Base-by-base conservation (phyloP, 2,329 filamentous ascomycete genomes). In the Neofusicoccum ribis region DNA sequence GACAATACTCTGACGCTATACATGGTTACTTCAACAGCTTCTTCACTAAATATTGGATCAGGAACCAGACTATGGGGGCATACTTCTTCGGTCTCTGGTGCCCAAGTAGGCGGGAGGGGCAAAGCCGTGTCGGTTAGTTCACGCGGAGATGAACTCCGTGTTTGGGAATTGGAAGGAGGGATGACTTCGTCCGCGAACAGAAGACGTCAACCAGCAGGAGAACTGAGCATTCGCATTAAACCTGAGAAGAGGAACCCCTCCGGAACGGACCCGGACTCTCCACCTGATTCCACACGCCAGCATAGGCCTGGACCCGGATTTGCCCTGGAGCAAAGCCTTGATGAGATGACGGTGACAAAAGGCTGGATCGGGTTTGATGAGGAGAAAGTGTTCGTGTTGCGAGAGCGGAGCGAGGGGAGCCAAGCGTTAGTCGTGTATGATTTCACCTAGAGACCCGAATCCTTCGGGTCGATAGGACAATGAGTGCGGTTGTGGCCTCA, bases 111-210 rank as follows among this genome's bases (percentile, higher is more conserved):
- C 17, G 87, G 90, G 50, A 87, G 91, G 43, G 93, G 93, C 17
- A 96, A 93, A 76, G 93, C 93, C 0, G 91, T 97, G 3, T 96
- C 92, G n/a, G 89, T 97, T 59, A 95, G 91, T 77, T 84, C 85
- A 20, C 83, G 87, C n/a, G 93, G 92, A 34, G 88, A 84, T 49
- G 83, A 85, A 67, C 71, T 85, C 9, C 87, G 93, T 6, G 88
- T 97, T 5, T 97, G 93, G 93, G 92, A 97, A 72, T 84, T 97
- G 0, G 93, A 97, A 77, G 90, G 90, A 6, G 84, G 90, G 3
- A 83, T 85, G 58, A 79, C 81, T 1, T 84, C 83, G 4, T 73
- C 77, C 5, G 70, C 79, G 12, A 74, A 77, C 41, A 78, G 79
- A 23, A 81, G 75, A 68, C 76, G 78, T 34, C 74, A 80, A 14